Percentiles rank a stretch among this genome's conserved stretches.
These are phyloP conservation scores for Candida labiduridarum DNA, from an alignment of 1,139 yeast species.

Conservation along the genomic window DNA sequence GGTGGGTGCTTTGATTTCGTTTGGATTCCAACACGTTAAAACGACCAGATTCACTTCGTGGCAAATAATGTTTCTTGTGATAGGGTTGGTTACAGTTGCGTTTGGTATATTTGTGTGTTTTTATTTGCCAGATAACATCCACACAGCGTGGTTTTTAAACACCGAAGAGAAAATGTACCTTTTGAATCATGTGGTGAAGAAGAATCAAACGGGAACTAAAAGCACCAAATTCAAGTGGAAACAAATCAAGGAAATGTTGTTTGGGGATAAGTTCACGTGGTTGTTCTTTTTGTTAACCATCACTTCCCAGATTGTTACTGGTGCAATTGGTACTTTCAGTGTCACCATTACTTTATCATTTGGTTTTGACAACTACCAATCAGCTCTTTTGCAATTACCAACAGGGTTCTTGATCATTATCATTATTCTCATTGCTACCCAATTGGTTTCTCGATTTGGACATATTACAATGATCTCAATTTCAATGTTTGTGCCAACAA, in stretches of 20 bases:
- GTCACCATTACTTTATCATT: conserved; percentile 41
- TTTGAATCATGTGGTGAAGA: conserved; percentile 31
- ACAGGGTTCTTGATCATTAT: conserved; percentile 40
- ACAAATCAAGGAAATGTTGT: conserved; percentile 34
- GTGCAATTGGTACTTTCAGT: conserved; percentile 43
- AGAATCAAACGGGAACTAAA: conserved; percentile 36
- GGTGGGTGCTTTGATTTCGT: conserved; percentile 43
- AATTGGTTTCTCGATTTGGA: conserved; percentile 29
- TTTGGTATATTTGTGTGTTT: conserved; percentile 32
- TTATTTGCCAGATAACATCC: conserved; percentile 37
- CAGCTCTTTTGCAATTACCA: conserved; percentile 45
- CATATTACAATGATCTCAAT: conserved; percentile 29
- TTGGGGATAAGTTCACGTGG: conserved; percentile 41
- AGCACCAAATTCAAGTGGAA: conserved; percentile 26
- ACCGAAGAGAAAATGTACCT: conserved; percentile 30
- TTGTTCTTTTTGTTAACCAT: conserved; percentile 36
- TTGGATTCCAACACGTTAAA: conserved; percentile 43
- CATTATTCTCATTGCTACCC: conserved; percentile 34
- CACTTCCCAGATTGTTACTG: conserved; percentile 42
- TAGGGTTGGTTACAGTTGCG: conserved; percentile 37
- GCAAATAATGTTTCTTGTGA: conserved; percentile 42
- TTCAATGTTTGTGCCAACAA: conserved; percentile 38
- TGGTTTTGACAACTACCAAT: conserved; percentile 33
- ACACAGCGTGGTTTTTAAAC: conserved; percentile 30
- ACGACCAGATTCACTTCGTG: conserved; percentile 29